Base-by-base conservation (phyloP, 495 filamentous ascomycete genomes). In the Daldinia bambusicola region DNA sequence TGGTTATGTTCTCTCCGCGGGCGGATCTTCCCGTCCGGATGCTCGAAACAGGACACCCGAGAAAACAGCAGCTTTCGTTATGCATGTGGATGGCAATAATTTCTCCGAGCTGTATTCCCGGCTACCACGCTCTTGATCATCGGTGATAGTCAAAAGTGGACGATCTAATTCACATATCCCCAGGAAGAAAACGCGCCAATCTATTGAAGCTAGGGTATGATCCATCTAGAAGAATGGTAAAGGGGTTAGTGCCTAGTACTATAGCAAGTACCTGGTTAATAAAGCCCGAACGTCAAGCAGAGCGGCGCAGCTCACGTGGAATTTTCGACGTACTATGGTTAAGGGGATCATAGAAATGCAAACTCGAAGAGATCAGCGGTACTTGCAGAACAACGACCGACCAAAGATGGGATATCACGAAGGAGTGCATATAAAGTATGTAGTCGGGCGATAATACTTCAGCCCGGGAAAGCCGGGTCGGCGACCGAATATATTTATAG, bases 401-500 rank as follows among this genome's bases (percentile, higher is more conserved):
- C 26, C 0, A 40, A 32, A 14, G 45, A 34, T 3, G 18, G 34
- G 30, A 61, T 31, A 48, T 50, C 22, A 51, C 60, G 43, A 53
- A 48, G 53, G 45, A 63, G 3, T 26, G 26, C 30, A 38, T 36
- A 22, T 67, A 38, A 41, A 55, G 55, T 61, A 51, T 32, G 56
- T 51, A 63, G 60, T 61, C 50, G 55, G 56, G 70, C 58, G 55
- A 68, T 60, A 50, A 64, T 51, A 18, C 37, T 48, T 48, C 43
- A 72, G 16, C 26, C 38, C 22, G 60, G 55, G 34, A 55, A 67
- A 18, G 63, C 60, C 37, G 70, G 70, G 40, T 72, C 70, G 70
- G 55, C 70, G 70, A 72, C 61, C 55, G 59, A 61, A 34, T 60
- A 67, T 67, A 67, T 63, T 58, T 67, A 63, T 63, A 67, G 16